These are phyloP conservation scores for Dalbergia oliveri DNA, from an alignment of 306 rosid genomes.

Conservation along the genomic window DNA sequence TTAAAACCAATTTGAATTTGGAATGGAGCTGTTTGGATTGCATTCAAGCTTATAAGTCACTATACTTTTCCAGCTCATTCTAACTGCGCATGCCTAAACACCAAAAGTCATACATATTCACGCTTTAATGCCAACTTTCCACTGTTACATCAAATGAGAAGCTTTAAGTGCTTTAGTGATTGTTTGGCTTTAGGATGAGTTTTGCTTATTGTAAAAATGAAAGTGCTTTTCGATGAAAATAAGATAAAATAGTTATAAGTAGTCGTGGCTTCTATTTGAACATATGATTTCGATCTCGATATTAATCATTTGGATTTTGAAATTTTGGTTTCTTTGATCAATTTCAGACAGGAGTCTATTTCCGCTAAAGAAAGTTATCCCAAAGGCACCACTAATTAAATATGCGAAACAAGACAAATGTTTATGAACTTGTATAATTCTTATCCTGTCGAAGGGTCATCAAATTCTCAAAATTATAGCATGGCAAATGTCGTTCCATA, in stretches of 20 bases:
- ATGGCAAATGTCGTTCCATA: neutral
- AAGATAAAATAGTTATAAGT: neutral
- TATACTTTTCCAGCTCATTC: slow-evolving; percentile 40
- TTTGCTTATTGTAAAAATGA: neutral
- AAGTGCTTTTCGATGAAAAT: neutral
- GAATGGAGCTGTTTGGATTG: slow-evolving; percentile 38
- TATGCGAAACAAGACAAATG: neutral
- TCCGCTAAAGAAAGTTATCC: neutral
- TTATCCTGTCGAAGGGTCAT: neutral
- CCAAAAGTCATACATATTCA: neutral
- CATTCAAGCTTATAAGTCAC: slow-evolving; percentile 17
- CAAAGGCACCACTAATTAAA: neutral
- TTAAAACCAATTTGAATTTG: slow-evolving; percentile 35
- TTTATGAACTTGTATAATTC: neutral
- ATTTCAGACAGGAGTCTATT: neutral
- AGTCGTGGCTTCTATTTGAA: neutral
- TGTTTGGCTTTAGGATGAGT: neutral
- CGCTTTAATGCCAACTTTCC: slow-evolving; percentile 33
- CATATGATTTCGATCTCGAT: neutral
- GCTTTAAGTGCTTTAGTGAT: neutral
- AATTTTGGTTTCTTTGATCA: neutral
- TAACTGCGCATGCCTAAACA: slow-evolving; percentile 41
- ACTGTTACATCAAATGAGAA: slow-evolving; percentile 36
- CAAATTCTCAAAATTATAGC: neutral
- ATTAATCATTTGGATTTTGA: neutral